Evolutionary conservation across 208 protist genomes (phyloP).

Genomic region (Willaertia magna): DNA sequence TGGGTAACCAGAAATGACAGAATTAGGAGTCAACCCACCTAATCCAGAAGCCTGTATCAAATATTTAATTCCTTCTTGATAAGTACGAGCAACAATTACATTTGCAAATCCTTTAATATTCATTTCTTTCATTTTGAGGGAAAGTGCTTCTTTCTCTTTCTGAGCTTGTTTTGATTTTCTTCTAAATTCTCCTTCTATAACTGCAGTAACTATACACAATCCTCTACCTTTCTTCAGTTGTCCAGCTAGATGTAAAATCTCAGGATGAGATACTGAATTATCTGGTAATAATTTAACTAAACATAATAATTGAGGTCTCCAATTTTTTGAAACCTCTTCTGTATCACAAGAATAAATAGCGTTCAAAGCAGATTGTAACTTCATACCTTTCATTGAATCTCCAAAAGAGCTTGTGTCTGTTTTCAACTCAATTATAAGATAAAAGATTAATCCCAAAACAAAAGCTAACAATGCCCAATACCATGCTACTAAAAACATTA

Average conservation of each 20-base stretch:
- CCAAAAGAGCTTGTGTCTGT: neutral
- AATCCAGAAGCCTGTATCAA: constrained; percentile 25
- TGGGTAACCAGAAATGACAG: constrained; percentile 23
- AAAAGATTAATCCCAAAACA: neutral
- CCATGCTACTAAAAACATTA: constrained; percentile 31
- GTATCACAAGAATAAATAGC: neutral
- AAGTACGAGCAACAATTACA: constrained; percentile 5
- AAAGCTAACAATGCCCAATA: neutral
- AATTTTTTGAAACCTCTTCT: constrained; percentile 6
- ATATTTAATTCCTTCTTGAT: neutral
- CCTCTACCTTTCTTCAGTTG: constrained; percentile 4
- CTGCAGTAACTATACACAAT: constrained; percentile 11
- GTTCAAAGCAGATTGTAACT: neutral
- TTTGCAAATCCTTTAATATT: constrained; percentile 23
- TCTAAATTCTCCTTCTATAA: neutral
- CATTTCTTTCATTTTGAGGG: constrained; percentile 4
- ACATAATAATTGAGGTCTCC: constrained; percentile 34
- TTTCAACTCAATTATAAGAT: neutral
- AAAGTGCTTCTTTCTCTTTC: neutral
- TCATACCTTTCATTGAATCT: neutral
- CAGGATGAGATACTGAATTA: neutral
- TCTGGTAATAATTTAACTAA: constrained; percentile 1
- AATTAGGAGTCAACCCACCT: constrained; percentile 24
- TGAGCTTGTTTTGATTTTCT: neutral
- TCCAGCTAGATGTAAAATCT: neutral